Evolutionary conservation across 169 alveolate species (phyloP), one percentile per base, ranked within the genome.

Genomic region (Blepharisma undulans): DNA sequence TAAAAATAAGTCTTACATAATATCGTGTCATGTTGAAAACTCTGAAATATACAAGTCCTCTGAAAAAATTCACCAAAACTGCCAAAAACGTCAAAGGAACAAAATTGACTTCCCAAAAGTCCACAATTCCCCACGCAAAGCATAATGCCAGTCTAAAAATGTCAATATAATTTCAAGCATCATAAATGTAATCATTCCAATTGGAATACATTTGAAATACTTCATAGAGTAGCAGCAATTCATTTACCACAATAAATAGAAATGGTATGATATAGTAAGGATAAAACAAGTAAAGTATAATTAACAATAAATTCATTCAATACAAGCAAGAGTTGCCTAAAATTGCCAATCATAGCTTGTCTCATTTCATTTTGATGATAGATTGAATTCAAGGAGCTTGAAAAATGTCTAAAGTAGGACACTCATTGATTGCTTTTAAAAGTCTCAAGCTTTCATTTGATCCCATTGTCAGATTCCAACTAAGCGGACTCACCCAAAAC

Each of bases 21-120:
- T 66, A 72, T n/a, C 91, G 25, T 18, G 91, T 66, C n/a, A 19
- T 30, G 19, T 86, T 85, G 72, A 86, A 71, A 10, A 71, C 91
- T 32, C 84, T 60, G 36, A 86, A 86, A 22, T 59, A 22, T 22
- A 21, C 72, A 61, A 86, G 29, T 18, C 91, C 91, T 71, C 77
- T 60, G 30, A 84, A 25, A n/a, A 34, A 33, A 33, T 48, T 48
- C 48, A 84, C 25, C 27, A 32, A 32, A 6, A 48, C 29, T 6
- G 36, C 60, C 61, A 84, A 34, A 10, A 32, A 84, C 7, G 89
- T 84, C 16, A 34, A 30, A 22, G 60, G 22, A 4, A 22, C 25
- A 4, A 48, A n/a, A 6, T 8, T 25, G 21, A 21, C 29, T 6
- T 60, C 33, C 8, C 30, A 21, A 22, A n/a, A 84, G 77, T 34